phyloP scores from a whole-genome alignment of 2,329 filamentous ascomycete genomes.

The Arthrinium phaeospermum region DNA sequence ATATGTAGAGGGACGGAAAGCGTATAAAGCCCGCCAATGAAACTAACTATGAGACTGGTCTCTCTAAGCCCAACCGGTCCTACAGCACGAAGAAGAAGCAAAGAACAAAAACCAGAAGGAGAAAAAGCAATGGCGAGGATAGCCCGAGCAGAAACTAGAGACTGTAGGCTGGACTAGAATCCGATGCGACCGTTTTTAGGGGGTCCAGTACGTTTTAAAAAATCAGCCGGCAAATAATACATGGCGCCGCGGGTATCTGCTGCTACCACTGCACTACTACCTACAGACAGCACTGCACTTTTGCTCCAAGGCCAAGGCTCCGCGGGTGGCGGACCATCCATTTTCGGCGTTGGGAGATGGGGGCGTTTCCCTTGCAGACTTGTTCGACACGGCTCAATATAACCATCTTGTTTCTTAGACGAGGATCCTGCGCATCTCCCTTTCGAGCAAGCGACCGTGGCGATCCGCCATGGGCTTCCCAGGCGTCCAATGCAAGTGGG shows the following conservation, averaged over 20 bases:
- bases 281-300: not conserved
- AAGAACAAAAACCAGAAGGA: slow-evolving; percentile 11
- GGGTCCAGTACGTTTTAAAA: slow-evolving; percentile 11
- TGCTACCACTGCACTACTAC: not conserved
- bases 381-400: slow-evolving; percentile 5
- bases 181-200: slow-evolving; percentile 15
- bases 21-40: not conserved
- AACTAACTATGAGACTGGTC: slow-evolving; percentile 9
- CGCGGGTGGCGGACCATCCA: slow-evolving; percentile 4
- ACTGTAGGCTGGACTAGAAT: slow-evolving; percentile 6
- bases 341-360: not conserved
- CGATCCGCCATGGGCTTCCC: slow-evolving; percentile 12
- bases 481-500: slow-evolving; percentile 12
- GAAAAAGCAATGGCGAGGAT: slow-evolving; percentile 11
- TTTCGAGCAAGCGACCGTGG: slow-evolving; percentile 2
- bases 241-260: slow-evolving; percentile 13
- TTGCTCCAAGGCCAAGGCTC: not conserved
- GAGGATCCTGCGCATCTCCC: slow-evolving; percentile 1
- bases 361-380: slow-evolving; percentile 8
- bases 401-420: not conserved
- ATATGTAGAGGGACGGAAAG: not conserved
- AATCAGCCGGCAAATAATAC: slow-evolving; percentile 1
- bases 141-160: slow-evolving; percentile 1
- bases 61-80: not conserved
- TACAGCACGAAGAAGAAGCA: slow-evolving; percentile 6